Percentiles rank a stretch among this genome's conserved stretches.
These are phyloP conservation scores for Stemphylium lycopersici DNA, from an alignment of 2,329 filamentous ascomycete genomes.

Conservation along the genomic window DNA sequence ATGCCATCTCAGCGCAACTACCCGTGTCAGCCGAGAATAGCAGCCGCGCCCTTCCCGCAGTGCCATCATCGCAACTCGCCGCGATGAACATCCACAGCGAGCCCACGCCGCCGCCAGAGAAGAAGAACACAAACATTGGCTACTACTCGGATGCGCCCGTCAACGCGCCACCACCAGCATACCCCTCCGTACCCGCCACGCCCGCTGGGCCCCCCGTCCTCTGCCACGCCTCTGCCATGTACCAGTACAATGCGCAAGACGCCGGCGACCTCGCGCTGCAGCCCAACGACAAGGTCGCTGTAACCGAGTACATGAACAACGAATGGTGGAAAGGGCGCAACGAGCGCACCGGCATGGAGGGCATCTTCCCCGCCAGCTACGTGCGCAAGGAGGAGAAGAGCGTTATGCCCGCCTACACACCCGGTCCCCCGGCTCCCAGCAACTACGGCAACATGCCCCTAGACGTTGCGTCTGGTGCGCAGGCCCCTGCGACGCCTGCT, in stretches of 20 bases:
- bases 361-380: slow-evolving; percentile 95
- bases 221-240: slow-evolving; percentile 78
- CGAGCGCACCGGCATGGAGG: slow-evolving; percentile 79
- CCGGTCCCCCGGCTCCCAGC: slow-evolving; percentile 54
- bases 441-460: slow-evolving; percentile 77
- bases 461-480: slow-evolving; percentile 69
- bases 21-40: slow-evolving; percentile 74
- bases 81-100: slow-evolving; percentile 41
- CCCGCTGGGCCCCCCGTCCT: slow-evolving; percentile 63
- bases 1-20: slow-evolving; percentile 74
- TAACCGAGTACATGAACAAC: slow-evolving; percentile 92
- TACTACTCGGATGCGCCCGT: slow-evolving; percentile 50
- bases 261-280: slow-evolving; percentile 81
- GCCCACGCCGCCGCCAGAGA: slow-evolving; percentile 40
- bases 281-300: slow-evolving; percentile 78
- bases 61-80: slow-evolving; percentile 43
- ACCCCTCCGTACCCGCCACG: slow-evolving; percentile 55
- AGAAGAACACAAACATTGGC: slow-evolving; percentile 49
- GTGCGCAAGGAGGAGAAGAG: slow-evolving; percentile 72
- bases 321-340: slow-evolving; percentile 97
- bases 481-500: slow-evolving; percentile 42
- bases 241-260: slow-evolving; percentile 80
- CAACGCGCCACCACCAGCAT: slow-evolving; percentile 53
- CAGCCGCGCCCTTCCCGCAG: slow-evolving; percentile 48
- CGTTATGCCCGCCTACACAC: slow-evolving; percentile 47